These are phyloP conservation scores for Fusarium algeriense DNA, from an alignment of 2,329 filamentous ascomycete genomes.

Conservation along the genomic window DNA sequence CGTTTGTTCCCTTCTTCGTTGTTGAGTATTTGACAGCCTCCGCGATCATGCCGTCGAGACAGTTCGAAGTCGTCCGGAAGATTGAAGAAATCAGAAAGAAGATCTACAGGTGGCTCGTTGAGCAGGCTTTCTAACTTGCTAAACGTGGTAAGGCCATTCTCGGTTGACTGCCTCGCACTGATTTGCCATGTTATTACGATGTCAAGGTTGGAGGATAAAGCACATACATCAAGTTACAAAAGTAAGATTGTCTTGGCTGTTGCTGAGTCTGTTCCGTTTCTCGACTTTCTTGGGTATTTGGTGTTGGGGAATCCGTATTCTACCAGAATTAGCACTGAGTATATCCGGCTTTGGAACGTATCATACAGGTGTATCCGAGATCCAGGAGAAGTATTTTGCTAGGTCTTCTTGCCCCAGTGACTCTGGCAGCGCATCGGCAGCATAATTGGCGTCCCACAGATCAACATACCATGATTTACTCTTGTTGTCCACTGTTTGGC, in stretches of 20 bases:
- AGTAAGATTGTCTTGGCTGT: neutral
- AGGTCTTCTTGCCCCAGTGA: neutral
- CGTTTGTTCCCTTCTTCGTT: neutral
- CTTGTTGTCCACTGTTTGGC: neutral
- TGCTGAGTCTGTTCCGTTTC: neutral
- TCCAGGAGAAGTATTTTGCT: neutral
- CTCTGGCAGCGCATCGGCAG: neutral
- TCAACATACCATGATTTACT: neutral
- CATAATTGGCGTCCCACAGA: neutral
- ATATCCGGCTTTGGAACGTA: too few relatives aligned
- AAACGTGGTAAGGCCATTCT: fast-evolving
- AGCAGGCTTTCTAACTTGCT: neutral
- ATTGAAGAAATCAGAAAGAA: neutral
- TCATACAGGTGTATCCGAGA: neutral
- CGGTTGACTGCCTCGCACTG: neutral
- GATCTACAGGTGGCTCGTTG: fast-evolving
- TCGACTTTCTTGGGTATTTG: neutral
- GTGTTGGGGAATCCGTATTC: neutral
- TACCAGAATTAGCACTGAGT: neutral
- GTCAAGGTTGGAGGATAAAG: fast-evolving
- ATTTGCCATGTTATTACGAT: fast-evolving
- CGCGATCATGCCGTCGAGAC: neutral
- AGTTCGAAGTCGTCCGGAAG: neutral
- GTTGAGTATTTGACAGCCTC: neutral
- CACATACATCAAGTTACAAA: neutral